Conservation (phyloP, 129 eudicot species). For the Artemisia tridentata region DNA sequence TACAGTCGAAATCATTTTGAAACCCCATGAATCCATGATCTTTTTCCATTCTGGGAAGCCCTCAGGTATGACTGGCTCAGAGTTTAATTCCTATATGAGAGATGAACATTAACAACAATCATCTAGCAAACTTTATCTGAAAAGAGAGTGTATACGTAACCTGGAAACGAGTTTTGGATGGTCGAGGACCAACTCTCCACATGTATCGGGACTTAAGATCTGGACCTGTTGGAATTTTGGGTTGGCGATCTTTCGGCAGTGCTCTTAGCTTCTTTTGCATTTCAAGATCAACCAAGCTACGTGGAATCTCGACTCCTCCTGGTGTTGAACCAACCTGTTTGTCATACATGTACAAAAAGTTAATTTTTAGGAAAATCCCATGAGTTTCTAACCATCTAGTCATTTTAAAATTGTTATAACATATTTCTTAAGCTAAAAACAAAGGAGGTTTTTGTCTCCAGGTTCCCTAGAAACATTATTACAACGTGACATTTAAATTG, state of each 20-base stretch:
- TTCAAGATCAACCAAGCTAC: conserved; percentile 82
- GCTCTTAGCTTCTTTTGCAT: conserved; percentile 65
- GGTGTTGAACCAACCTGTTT: conserved; percentile 87
- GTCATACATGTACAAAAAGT: background rate
- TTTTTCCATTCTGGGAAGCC: conserved; percentile 83
- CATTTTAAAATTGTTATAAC: too few species aligned
- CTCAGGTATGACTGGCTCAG: conserved; percentile 85
- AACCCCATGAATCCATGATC: conserved; percentile 91
- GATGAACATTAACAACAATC: conserved; percentile 13
- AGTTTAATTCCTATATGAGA: conserved; percentile 63
- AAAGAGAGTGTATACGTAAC: conserved; percentile 27
- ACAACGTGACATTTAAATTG: too few species aligned
- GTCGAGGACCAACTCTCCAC: conserved; percentile 96
- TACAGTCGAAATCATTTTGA: conserved; percentile 78
- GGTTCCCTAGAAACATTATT: too few species aligned
- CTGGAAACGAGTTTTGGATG: conserved; percentile 71
- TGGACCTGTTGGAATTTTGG: conserved; percentile 63
- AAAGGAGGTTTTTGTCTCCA: too few species aligned
- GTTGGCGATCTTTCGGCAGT: conserved; percentile 64
- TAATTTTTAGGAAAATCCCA: background rate
- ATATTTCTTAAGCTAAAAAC: too few species aligned
- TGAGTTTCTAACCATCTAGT: background rate
- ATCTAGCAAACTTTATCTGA: background rate
- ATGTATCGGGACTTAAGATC: conserved; percentile 90
- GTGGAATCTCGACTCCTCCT: conserved; percentile 90